phyloP scores from a whole-genome alignment of 352 stramenopile genomes.

The Pythium insidiosum region DNA sequence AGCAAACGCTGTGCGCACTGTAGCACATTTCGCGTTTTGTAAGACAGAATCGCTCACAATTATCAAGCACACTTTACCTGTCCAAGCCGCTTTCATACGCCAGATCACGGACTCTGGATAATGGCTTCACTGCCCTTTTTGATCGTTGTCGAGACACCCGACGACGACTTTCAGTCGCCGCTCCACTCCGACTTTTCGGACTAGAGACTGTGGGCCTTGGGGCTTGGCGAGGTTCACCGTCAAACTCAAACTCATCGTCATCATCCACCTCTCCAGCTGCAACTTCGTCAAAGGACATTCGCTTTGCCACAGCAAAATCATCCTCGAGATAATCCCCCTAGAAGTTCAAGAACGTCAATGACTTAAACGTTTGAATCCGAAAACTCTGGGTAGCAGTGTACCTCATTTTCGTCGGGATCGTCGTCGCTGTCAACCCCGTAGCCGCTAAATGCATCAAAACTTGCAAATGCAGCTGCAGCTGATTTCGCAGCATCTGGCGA shows the following conservation, averaged over 20 bases:
- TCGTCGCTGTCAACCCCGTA: slow-evolving; percentile 80
- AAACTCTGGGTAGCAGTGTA: slow-evolving; percentile 9
- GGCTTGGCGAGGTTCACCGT: slow-evolving; percentile 59
- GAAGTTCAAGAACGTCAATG: too few species aligned
- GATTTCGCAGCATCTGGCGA: slow-evolving; percentile 52
- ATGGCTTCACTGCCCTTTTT: slow-evolving; percentile 37
- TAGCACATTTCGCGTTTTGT: slow-evolving; percentile 7
- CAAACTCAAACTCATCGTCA: slow-evolving; percentile 88
- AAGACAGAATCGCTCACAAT: not conserved
- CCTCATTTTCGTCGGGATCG: slow-evolving; percentile 82
- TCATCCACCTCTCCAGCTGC: slow-evolving; percentile 58
- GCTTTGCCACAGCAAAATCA: slow-evolving; percentile 53
- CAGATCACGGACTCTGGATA: slow-evolving; percentile 47
- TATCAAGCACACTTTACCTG: slow-evolving; percentile 33
- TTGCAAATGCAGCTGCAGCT: slow-evolving; percentile 32
- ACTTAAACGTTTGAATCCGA: too few species aligned
- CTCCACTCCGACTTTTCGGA: too few species aligned
- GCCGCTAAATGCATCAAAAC: slow-evolving; percentile 35
- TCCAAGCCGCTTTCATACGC: slow-evolving; percentile 71
- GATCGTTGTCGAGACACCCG: slow-evolving; percentile 40
- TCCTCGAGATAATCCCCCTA: slow-evolving; percentile 78
- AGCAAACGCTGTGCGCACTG: slow-evolving; percentile 53
- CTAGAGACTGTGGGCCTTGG: too few species aligned
- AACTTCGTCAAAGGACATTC: slow-evolving; percentile 75
- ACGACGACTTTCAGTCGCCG: slow-evolving; percentile 33